Base-by-base conservation (phyloP, 202 grass and related monocot species). In the Miscanthus sacchariflorus region DNA sequence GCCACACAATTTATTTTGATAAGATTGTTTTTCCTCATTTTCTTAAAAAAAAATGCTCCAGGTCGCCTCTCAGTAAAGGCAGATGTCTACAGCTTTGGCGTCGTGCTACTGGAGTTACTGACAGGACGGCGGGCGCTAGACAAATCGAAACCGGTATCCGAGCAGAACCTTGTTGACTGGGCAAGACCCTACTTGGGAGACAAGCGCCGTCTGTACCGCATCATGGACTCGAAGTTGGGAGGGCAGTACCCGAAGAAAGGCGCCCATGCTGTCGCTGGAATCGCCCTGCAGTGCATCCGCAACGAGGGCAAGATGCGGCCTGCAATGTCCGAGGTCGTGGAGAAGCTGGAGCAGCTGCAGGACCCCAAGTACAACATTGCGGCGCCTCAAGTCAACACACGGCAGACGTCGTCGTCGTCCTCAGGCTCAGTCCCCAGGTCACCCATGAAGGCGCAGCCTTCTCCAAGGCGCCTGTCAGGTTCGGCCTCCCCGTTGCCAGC, bases 81-180 rank as follows among this genome's bases (percentile, higher is more conserved):
- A 73, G 95, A 98, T 59, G 93, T 98, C 68, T 98, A 98, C 69
- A 98, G 93, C 77, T 95, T 93, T n/a, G 95, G 95, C 0, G 93
- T 95, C 12, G 93, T 98, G 61, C 40, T 98, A 59, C 84, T 98
- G 7, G 95, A 98, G 65, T 27, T 98, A 24, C 28, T 98, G n/a
- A 93, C 95, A 3, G 91, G 95, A 21, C 81, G 91, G 9, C 79
- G 93, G 58, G 93, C 93, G 17, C 18, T 95, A 11, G 95, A 98
- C 72, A 92, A 90, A 85, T 91, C 82, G 8, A 93, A 85, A 36
- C 77, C 35, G 5, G 36, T 5, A 36, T 83, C 81, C 0, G 92
- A 97, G 39, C 92, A 95, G 28, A 97, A 84, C 77, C 83, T 95
- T 3, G 93, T 91, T 0, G 91, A 95, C 6, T 98, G 95, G 93